These are phyloP conservation scores for Trametes punicea DNA, from an alignment of 768 basidiomycete genomes.

Conservation along the genomic window DNA sequence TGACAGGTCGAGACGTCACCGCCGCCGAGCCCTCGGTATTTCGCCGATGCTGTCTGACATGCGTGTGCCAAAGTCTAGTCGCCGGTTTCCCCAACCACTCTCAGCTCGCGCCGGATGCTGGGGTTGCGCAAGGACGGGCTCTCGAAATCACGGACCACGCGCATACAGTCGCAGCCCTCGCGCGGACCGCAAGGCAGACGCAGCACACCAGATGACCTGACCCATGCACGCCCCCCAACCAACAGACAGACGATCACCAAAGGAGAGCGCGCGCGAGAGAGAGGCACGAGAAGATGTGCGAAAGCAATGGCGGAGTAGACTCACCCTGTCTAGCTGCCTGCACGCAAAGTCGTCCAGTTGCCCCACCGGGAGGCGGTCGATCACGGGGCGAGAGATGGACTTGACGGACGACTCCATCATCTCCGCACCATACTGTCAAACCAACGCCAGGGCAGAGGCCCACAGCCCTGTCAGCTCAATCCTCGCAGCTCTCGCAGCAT, in stretches of 20 bases:
- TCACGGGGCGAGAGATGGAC: constrained; percentile 76
- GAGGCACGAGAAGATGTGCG: neutral
- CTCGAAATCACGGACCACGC: neutral
- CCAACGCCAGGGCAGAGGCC: neutral
- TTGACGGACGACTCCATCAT: constrained; percentile 85
- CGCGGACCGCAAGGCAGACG: constrained; percentile 3
- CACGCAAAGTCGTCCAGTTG: constrained; percentile 87
- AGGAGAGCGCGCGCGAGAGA: neutral
- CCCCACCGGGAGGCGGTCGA: constrained; percentile 71
- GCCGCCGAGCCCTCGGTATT: neutral
- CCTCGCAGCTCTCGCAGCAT: too few relatives aligned
- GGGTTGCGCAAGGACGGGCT: neutral
- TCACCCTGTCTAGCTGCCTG: constrained; percentile 78
- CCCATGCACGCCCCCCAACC: neutral
- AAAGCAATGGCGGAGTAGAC: constrained; percentile 28
- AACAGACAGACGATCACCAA: constrained; percentile 6
- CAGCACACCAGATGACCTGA: constrained; percentile 4
- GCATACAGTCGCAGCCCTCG: neutral
- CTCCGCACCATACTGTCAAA: constrained; percentile 77
- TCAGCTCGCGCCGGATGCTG: neutral
- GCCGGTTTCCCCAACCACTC: neutral
- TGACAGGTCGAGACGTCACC: constrained; percentile 2
- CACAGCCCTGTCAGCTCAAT: neutral
- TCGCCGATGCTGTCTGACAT: neutral
- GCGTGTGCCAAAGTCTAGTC: neutral